Conservation (phyloP, 331 rosid genomes). For the Acacia concinna region DNA sequence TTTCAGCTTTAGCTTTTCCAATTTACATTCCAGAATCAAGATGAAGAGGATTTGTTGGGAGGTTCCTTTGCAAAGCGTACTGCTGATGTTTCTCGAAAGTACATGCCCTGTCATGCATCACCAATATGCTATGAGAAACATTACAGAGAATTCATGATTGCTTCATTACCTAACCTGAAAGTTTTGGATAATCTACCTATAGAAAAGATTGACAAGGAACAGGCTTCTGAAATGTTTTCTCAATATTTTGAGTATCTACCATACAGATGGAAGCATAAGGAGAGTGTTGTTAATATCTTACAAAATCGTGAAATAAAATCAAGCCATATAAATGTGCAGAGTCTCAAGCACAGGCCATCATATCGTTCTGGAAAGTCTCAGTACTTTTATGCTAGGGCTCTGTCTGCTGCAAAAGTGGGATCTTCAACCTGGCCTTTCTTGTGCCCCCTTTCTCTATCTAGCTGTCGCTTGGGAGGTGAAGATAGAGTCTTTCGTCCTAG, state of each 20-base stretch:
- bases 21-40: constrained; percentile 44
- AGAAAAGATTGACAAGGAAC: constrained; percentile 59
- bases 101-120: constrained; percentile 66
- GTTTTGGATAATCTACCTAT: constrained; percentile 62
- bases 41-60: constrained; percentile 38
- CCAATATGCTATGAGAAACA: constrained; percentile 77
- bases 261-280: constrained; percentile 62
- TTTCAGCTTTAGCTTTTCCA: constrained; percentile 35
- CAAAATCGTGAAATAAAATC: constrained; percentile 71
- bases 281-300: constrained; percentile 62
- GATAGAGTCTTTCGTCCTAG: constrained; percentile 67
- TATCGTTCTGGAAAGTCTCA: constrained; percentile 51
- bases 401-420: constrained; percentile 75
- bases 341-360: constrained; percentile 40
- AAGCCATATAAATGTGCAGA: constrained; percentile 33
- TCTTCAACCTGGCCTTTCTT: constrained; percentile 78
- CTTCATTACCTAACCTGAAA: constrained; percentile 66
- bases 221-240: constrained; percentile 53
- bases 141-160: constrained; percentile 79
- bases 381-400: constrained; percentile 64
- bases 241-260: constrained; percentile 70
- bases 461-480: constrained; percentile 49
- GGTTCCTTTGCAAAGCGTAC: constrained; percentile 35
- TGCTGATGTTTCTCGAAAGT: constrained; percentile 55
- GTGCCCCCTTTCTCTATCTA: constrained; percentile 58